Evolutionary conservation across 805 yeast species (phyloP).

Genomic region (Spencermartinsiella europaea): DNA sequence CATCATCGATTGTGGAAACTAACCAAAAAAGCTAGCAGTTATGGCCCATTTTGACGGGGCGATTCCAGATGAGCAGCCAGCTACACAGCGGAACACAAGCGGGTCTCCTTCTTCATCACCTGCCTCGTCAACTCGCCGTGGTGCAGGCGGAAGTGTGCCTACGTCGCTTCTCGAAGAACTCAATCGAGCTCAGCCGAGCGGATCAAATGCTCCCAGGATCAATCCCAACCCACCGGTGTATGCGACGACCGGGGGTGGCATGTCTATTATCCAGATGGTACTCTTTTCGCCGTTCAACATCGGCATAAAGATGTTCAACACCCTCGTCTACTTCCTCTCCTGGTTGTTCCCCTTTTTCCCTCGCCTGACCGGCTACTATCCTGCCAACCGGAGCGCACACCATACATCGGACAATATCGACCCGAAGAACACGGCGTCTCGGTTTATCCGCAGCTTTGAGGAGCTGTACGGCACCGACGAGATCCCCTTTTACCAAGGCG

Average conservation of each 20-base stretch:
- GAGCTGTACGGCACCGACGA: constrained; percentile 34
- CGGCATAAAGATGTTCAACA: constrained; percentile 28
- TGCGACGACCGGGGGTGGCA: constrained; percentile 15
- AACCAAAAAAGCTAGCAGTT: constrained; percentile 14
- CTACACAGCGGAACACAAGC: not conserved
- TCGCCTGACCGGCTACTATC: constrained; percentile 33
- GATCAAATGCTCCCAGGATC: constrained; percentile 29
- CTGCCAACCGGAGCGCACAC: constrained; percentile 36
- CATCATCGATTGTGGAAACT: constrained; percentile 3
- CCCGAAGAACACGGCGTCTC: constrained; percentile 50
- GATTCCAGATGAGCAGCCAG: not conserved
- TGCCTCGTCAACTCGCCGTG: not conserved
- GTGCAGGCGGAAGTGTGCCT: constrained; percentile 5
- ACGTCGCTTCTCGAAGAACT: constrained; percentile 29
- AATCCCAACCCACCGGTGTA: constrained; percentile 25
- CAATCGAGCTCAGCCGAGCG: constrained; percentile 12
- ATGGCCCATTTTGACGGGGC: constrained; percentile 18
- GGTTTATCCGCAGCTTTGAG: constrained; percentile 49
- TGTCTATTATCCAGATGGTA: constrained; percentile 29
- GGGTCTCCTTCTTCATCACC: no score
- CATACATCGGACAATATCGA: constrained; percentile 38
- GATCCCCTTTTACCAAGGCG: constrained; percentile 53
- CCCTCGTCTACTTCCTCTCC: constrained; percentile 26
- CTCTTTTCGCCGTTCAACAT: constrained; percentile 33
- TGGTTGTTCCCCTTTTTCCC: constrained; percentile 36